These are phyloP conservation scores for Tuber brumale DNA, from an alignment of 495 filamentous ascomycete genomes.

Conservation along the genomic window DNA sequence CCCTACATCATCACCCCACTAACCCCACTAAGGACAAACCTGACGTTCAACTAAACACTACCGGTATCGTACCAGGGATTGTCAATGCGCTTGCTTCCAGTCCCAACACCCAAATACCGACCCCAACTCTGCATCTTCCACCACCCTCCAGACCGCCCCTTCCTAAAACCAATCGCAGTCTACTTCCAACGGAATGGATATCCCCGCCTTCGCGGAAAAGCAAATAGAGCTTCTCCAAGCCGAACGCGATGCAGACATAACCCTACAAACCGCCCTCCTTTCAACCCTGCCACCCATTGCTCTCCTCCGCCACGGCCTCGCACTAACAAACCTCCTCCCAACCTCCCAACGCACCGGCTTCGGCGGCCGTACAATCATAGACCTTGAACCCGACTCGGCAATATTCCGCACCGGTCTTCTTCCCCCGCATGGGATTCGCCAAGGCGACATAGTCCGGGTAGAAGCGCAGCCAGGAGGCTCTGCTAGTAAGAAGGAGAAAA, in stretches of 20 bases:
- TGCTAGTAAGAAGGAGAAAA: constrained; percentile 64
- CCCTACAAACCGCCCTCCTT: constrained; percentile 64
- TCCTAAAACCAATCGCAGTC: constrained; percentile 28
- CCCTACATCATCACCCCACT: background rate
- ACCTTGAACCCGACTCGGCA: constrained; percentile 69
- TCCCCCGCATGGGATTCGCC: constrained; percentile 74
- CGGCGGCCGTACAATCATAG: constrained; percentile 78
- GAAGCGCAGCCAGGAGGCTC: constrained; percentile 64
- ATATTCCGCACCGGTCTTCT: constrained; percentile 51
- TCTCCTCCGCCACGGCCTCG: constrained; percentile 79
- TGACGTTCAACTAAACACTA: background rate
- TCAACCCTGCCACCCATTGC: constrained; percentile 61
- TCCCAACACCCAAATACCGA: background rate
- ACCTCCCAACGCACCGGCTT: constrained; percentile 81
- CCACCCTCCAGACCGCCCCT: constrained; percentile 13
- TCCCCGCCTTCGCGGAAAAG: constrained; percentile 66
- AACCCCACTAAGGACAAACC: background rate
- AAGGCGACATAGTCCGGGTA: constrained; percentile 81
- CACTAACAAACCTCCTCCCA: constrained; percentile 70
- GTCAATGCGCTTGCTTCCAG: background rate
- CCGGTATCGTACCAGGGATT: background rate
- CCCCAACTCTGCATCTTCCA: background rate
- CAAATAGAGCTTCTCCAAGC: constrained; percentile 70
- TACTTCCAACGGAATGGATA: constrained; percentile 47
- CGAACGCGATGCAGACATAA: constrained; percentile 74